Conservation (phyloP, 129 eudicot species). For the Chrysanthemum lavandulifolium region DNA sequence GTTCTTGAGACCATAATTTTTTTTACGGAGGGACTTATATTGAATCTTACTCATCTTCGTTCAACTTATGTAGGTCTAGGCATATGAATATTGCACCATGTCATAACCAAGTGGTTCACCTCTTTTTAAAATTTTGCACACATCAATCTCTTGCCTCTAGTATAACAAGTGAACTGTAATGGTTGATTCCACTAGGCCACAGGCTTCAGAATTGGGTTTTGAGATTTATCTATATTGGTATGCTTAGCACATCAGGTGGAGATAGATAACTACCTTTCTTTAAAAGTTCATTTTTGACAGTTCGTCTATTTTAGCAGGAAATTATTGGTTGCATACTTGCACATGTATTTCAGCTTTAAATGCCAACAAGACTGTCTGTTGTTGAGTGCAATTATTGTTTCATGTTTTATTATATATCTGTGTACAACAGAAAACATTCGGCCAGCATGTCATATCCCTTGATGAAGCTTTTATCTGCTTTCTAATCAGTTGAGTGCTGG, state of each 20-base stretch:
- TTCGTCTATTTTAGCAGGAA: not conserved
- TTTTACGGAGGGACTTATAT: too few species aligned
- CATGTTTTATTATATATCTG: not conserved
- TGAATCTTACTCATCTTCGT: conserved; percentile 1
- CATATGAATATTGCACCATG: not conserved
- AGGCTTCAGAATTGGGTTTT: too few species aligned
- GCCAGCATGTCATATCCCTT: conserved; percentile 9
- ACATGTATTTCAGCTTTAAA: not conserved
- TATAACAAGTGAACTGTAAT: too few species aligned
- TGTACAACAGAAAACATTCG: not conserved
- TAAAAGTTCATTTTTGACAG: not conserved
- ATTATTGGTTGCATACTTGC: not conserved
- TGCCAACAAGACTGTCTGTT: not conserved
- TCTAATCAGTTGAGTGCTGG: conserved; percentile 32
- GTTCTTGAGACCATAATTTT: not conserved
- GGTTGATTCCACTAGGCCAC: too few species aligned
- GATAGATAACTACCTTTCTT: not conserved
- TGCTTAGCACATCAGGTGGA: too few species aligned
- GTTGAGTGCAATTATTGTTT: conserved; percentile 1
- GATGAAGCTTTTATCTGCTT: conserved; percentile 15
- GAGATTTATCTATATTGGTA: too few species aligned
- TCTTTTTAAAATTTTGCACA: too few species aligned
- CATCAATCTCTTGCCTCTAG: too few species aligned
- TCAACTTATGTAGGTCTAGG: conserved; percentile 1
- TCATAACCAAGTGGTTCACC: not conserved